Base-by-base conservation (phyloP, 2,329 filamentous ascomycete species). In the Thelonectria discophora region DNA sequence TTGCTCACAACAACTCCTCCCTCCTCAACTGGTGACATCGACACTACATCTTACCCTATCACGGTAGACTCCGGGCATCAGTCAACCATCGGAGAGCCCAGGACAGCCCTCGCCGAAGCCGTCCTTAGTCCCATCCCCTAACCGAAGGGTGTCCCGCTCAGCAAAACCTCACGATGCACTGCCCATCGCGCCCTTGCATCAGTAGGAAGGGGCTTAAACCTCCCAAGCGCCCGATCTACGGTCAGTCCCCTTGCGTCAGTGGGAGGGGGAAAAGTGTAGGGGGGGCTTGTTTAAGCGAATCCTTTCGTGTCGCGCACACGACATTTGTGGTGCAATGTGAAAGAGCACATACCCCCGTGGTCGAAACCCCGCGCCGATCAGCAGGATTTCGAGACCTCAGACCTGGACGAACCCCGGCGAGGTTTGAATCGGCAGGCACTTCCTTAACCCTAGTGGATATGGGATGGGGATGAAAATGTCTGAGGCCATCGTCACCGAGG, bases 241-340 rank as follows among this genome's bases (percentile, higher is more conserved):
- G 12, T 24, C 24, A 24, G 24, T 30, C 13, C 21, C 53, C 43
- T 48, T 55, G 43, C 32, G 21, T 48, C 45, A 40, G 10, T 34
- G 43, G 40, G 53, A 37, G 40, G 39, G 51, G 51, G 24, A 24
- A n/a, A n/a, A n/a, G n/a, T n/a, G n/a, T n/a, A n/a, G n/a, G n/a
- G n/a, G n/a, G n/a, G n/a, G n/a, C 43, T 47, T 27, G 43, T 30
- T 47, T 30, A 17, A 34, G 30, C 24, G 17, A 49, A 27, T 27
- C 21, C 24, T 47, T 12, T 27, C 21, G 20, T 51, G 27, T 46
- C 7, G 32, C 30, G 32, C 46, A 45, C 52, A 51, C 27, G 39
- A 55, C 45, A 40, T 40, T 9, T 45, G n/a, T 20, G 37, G 53
- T 62, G 49, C 43, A 42, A 58, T 55, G 40, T 32, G 30, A 45